Evolutionary conservation across 2,329 filamentous ascomycete genomes (phyloP), one percentile per base, ranked within the genome.

Genomic region (Fusarium irregulare): DNA sequence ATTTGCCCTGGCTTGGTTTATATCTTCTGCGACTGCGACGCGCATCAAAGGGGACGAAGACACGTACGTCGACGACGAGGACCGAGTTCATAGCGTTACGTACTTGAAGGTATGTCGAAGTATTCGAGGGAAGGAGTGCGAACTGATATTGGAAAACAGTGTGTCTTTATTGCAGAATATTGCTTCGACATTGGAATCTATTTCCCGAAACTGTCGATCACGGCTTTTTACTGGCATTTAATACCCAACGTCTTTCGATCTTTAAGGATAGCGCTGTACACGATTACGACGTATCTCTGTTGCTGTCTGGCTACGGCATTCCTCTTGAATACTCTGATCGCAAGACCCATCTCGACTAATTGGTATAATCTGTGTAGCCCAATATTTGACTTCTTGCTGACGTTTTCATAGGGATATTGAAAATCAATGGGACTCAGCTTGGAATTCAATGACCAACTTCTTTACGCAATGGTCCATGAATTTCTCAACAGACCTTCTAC

Each of bases 101-200:
- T 66, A 61, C 2, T 16, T 50, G 0, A 66, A 61, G 44, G 63
- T 61, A 3, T 7, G 25, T n/a, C n/a, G n/a, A n/a, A n/a, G n/a
- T n/a, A n/a, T n/a, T n/a, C n/a, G n/a, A n/a, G n/a, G n/a, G n/a
- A n/a, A n/a, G n/a, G n/a, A n/a, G n/a, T n/a, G n/a, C n/a, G n/a
- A n/a, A n/a, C n/a, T 40, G 4, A 40, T 41, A 16, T 3, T 2
- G 4, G 4, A 16, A 20, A 1, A 20, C 20, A 67, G 64, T 32
- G 13, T 6, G 57, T 67, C 14, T 67, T 48, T 7, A 14, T 37
- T 8, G 63, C 63, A 2, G 41, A 54, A 11, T 67, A 63, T 14
- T 46, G 56, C 7, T 67, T 67, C 9, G 64, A 67, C 13, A 4
- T 37, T 7, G 64, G 64, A 3, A 53, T 67, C 1, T 67, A 58